These are phyloP conservation scores for Triticum aestivum DNA, from an alignment of 176 grass and related monocot species.

Conservation along the genomic window DNA sequence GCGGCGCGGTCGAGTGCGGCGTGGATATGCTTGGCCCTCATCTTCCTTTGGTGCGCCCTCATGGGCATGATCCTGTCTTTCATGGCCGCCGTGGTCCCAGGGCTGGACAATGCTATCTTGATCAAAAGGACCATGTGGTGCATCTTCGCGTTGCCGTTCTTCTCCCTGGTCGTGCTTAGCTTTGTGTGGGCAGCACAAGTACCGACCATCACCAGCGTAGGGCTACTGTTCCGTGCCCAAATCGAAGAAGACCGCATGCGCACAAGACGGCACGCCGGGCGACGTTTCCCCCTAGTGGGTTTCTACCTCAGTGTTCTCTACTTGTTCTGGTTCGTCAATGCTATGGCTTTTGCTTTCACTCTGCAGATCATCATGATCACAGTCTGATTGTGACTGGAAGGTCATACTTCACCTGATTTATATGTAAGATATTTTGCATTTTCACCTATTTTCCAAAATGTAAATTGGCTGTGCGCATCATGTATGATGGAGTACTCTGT, in stretches of 20 bases:
- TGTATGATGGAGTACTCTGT: no score
- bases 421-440: background rate
- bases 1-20: background rate
- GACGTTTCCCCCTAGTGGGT: background rate
- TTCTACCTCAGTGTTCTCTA: background rate
- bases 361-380: background rate
- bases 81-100: background rate
- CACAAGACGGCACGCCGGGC: background rate
- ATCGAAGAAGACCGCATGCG: background rate
- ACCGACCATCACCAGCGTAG: background rate
- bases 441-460: background rate
- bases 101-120: background rate
- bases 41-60: constrained; percentile 5
- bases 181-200: background rate
- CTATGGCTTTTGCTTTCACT: background rate
- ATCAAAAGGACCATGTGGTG: background rate
- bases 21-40: constrained; percentile 3
- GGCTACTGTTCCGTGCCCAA: background rate
- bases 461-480: no score
- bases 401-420: background rate
- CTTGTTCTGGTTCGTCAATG: background rate
- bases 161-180: background rate
- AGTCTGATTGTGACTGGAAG: background rate
- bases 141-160: background rate
- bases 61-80: constrained; percentile 22